Evolutionary conservation across 2,329 filamentous ascomycete species (phyloP), one percentile per base, ranked within the genome.

Genomic region (Pseudohalonectria lignicola): DNA sequence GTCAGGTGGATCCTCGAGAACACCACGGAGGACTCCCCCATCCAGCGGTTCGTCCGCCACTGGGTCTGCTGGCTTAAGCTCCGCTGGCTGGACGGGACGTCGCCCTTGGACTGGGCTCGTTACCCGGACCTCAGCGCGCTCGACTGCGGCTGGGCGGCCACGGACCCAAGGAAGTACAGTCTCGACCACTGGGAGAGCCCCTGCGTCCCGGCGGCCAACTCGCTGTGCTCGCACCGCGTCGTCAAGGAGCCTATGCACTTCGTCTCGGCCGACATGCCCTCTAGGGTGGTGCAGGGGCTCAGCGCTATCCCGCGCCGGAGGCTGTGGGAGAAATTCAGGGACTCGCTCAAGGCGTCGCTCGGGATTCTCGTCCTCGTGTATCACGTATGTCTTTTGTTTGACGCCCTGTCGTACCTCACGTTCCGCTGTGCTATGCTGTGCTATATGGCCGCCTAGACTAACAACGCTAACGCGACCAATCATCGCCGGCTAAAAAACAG

Each of bases 1-100:
- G 10, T 44, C 4, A 10, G 34, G 15, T 44, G 42, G 42, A 34
- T 38, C 34, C 31, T 36, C 34, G 42, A 35, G n/a, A 41, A 40
- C 37, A 33, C 34, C 4, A 8, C 4, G 13, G n/a, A 9, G 2
- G 31, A 29, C 16, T 40, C 42, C 28, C 12, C 31, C 9, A 23
- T 44, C 19, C 33, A 38, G 10, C 40, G 40, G 17, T 41, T 44
- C 37, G 32, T 23, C n/a, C 30, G 34, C 19, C 39, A 41, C 34
- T 44, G 40, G 37, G n/a, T 42, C 31, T 35, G 19, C 13, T 43
- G 41, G 41, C 29, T 43, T 15, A 43, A 41, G 41, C 34, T 32
- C 18, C 19, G 34, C 31, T 30, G 26, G 33, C 16, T 16, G 2
- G 26, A 38, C 21, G 21, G 23, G 31, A 29, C 12, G 11, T 29